Base-by-base conservation (phyloP, 192 early-diverging fungal genomes). In the Coemansia sp. region DNA sequence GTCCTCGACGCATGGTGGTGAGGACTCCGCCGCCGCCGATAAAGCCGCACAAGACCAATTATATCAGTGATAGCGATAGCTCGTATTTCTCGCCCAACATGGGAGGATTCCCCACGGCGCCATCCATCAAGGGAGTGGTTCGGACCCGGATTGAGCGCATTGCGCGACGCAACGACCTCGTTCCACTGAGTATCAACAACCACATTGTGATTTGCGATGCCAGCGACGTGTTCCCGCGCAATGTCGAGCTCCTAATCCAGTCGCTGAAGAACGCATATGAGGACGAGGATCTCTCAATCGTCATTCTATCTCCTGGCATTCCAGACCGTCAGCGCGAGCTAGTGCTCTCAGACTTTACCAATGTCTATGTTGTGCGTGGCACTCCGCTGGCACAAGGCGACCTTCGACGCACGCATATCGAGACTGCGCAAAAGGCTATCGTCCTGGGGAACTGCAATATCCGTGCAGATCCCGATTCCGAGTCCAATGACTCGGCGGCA, bases 141-240 rank as follows among this genome's bases (percentile, higher is more conserved):
- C 60, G 59, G 11, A 56, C 60, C 4, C 47, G 68, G 8, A 25
- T 42, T 17, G 64, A 62, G 46, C 40, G 41, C 8, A 25, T 66
- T 3, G 32, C 60, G 4, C 46, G 68, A 4, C 59, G 64, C 8
- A 43, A 29, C 15, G 64, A 78, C 51, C 40, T 41, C 4, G 63
- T 84, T 1, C 77, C 83, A 0, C 15, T 9, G 1, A 24, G 60
- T 4, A 41, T 77, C 0, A 11, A 17, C 17, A 65, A 70, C 60
- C 83, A 84, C 22, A 71, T 84, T 17, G 74, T 84, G 12, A 61
- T 84, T 8, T 77, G 77, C 42, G 77, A 80, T 31, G 60, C 71
- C 25, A 74, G 83, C 59, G 25, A 53, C 29, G 29, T 19, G 40
- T 84, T 84, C 24, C 83, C 83, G 15, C 77, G 83, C 38, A 79